Evolutionary conservation across 805 yeast genomes (phyloP).

Genomic region (Metschnikowia kunwiensis): DNA sequence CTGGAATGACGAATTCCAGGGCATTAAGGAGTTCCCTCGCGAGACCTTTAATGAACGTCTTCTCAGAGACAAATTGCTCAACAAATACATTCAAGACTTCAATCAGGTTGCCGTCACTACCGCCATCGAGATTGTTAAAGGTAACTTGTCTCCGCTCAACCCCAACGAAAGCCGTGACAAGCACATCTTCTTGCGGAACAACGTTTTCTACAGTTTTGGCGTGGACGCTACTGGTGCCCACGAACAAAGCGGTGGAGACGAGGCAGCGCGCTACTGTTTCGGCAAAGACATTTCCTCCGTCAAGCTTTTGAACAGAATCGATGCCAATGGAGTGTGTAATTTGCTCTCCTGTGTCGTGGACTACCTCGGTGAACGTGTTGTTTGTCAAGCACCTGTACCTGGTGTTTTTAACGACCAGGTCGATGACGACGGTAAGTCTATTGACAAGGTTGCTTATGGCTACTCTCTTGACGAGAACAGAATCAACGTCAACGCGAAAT

Average conservation of each 20-base stretch:
- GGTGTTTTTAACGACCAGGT: constrained; percentile 60
- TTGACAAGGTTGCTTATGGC: constrained; percentile 66
- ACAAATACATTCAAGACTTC: constrained; percentile 72
- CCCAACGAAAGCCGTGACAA: constrained; percentile 63
- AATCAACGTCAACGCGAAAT: constrained; percentile 49
- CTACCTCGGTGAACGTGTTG: constrained; percentile 80
- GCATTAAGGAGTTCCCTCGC: constrained; percentile 68
- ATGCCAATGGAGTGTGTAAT: constrained; percentile 60
- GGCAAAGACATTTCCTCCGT: constrained; percentile 77
- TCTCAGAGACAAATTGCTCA: constrained; percentile 69
- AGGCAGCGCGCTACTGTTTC: constrained; percentile 78
- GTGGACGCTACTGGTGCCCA: constrained; percentile 62
- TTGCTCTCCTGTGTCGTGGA: constrained; percentile 85
- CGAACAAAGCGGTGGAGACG: constrained; percentile 69
- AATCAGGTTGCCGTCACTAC: constrained; percentile 72
- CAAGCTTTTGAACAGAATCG: constrained; percentile 63
- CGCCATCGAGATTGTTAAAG: constrained; percentile 71
- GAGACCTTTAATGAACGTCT: constrained; percentile 61
- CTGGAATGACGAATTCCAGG: constrained; percentile 90
- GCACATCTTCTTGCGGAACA: constrained; percentile 72
- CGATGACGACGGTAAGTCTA: constrained; percentile 16
- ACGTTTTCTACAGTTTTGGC: constrained; percentile 83
- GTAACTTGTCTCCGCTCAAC: constrained; percentile 74
- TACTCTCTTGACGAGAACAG: constrained; percentile 55
- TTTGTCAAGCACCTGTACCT: constrained; percentile 95